These are phyloP conservation scores for Alternaria incomplexa DNA, from an alignment of 2,329 filamentous ascomycete genomes.

Conservation along the genomic window DNA sequence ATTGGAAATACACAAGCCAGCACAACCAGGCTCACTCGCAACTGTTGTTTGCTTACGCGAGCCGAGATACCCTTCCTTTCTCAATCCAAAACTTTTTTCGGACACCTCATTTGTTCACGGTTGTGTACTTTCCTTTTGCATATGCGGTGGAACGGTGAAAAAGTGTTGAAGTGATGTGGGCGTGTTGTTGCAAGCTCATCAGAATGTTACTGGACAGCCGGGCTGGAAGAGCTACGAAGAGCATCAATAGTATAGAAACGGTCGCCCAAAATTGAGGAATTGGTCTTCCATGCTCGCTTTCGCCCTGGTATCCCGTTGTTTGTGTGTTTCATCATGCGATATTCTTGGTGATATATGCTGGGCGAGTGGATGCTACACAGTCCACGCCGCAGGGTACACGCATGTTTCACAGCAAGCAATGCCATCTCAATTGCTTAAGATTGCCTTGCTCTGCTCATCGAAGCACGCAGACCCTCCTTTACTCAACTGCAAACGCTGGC, in stretches of 20 bases:
- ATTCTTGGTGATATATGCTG: constrained; percentile 9
- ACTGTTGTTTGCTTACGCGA: constrained; percentile 43
- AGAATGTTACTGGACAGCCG: constrained; percentile 43
- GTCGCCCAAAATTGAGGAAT: constrained; percentile 32
- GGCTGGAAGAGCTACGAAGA: constrained; percentile 40
- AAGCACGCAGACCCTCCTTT: neutral
- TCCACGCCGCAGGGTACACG: constrained; percentile 23
- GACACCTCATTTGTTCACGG: neutral
- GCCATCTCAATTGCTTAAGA: constrained; percentile 22
- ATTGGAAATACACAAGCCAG: constrained; percentile 40
- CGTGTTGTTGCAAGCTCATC: constrained; percentile 30
- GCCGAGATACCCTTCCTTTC: constrained; percentile 47
- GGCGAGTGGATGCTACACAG: constrained; percentile 33
- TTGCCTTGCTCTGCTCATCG: constrained; percentile 13
- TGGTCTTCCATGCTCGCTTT: constrained; percentile 26
- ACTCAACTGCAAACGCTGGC: constrained; percentile 5
- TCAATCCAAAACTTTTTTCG: constrained; percentile 19
- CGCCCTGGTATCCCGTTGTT: constrained; percentile 11
- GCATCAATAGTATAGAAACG: constrained; percentile 45
- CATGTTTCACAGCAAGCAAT: constrained; percentile 35
- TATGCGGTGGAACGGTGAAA: constrained; percentile 24
- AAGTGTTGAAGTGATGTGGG: constrained; percentile 19
- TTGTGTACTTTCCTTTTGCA: constrained; percentile 17
- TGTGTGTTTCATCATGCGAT: constrained; percentile 37
- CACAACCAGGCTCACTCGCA: constrained; percentile 44